phyloP scores from a whole-genome alignment of 2,329 filamentous ascomycete species.

The Mycosphaerella sp. region DNA sequence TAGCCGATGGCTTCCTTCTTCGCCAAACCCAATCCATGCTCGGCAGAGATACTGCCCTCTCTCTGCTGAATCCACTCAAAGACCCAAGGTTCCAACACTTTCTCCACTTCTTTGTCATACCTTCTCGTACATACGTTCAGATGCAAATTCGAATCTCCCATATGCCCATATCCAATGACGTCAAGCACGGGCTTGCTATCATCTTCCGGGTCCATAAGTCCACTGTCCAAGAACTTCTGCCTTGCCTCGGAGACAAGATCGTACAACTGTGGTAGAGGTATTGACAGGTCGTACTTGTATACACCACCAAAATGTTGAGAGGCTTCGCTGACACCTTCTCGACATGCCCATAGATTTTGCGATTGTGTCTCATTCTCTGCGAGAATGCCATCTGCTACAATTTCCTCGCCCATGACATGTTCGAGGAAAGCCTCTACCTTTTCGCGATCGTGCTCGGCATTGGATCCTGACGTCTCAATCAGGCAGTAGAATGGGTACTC shows the following conservation, averaged over 20 bases:
- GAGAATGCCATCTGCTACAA: slow-evolving; percentile 82
- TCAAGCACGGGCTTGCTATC: slow-evolving; percentile 72
- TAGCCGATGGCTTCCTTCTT: slow-evolving; percentile 97
- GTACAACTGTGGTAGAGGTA: slow-evolving; percentile 83
- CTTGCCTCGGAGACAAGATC: slow-evolving; percentile 79
- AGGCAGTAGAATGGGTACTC: slow-evolving; percentile 93
- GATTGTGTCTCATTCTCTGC: slow-evolving; percentile 92
- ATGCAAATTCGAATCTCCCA: slow-evolving; percentile 95
- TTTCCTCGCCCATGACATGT: slow-evolving; percentile 79
- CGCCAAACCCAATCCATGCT: slow-evolving; percentile 87
- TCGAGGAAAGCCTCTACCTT: slow-evolving; percentile 90
- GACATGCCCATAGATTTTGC: slow-evolving; percentile 79
- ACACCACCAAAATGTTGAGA: slow-evolving; percentile 87
- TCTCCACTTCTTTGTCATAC: slow-evolving; percentile 83
- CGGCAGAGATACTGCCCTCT: slow-evolving; percentile 89
- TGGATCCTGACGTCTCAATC: slow-evolving; percentile 92
- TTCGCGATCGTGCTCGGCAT: slow-evolving; percentile 82
- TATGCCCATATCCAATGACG: slow-evolving; percentile 95
- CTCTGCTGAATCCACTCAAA: slow-evolving; percentile 93
- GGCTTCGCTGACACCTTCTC: slow-evolving; percentile 87
- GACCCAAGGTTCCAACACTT: slow-evolving; percentile 84
- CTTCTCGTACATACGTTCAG: slow-evolving; percentile 77
- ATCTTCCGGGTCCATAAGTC: slow-evolving; percentile 66
- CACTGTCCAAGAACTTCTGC: slow-evolving; percentile 63
- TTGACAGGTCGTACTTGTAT: slow-evolving; percentile 98